Conservation (phyloP, 2,329 filamentous ascomycete genomes). For the Colletotrichum sojae region DNA sequence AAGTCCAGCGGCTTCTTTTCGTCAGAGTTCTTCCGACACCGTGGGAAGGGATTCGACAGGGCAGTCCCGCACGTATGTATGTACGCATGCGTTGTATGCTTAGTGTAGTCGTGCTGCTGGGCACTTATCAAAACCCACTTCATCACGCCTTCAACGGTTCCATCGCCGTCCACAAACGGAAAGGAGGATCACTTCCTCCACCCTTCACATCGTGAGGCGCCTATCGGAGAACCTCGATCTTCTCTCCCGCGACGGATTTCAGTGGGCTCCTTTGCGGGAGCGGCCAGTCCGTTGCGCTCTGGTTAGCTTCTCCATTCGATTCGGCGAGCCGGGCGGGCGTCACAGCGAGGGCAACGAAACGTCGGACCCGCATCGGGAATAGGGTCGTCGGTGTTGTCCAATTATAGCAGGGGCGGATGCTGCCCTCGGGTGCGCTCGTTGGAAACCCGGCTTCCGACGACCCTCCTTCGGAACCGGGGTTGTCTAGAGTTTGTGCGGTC, state of each 20-base stretch:
- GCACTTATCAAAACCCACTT: not conserved
- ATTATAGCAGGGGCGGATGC: not conserved
- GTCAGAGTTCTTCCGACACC: not conserved
- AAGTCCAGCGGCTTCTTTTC: no score
- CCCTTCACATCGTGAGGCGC: not conserved
- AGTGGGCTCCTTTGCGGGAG: not conserved
- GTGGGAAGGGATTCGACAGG: not conserved
- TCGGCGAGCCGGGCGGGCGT: conserved; percentile 13
- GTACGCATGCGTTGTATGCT: not conserved
- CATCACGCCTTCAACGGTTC: not conserved
- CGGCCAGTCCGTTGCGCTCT: not conserved
- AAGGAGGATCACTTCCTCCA: conserved; percentile 11
- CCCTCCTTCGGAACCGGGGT: conserved; percentile 17
- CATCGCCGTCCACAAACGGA: not conserved
- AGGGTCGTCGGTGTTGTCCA: conserved; percentile 9
- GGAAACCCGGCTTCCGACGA: conserved; percentile 22
- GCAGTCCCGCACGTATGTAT: no score
- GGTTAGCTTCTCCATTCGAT: conserved; percentile 8
- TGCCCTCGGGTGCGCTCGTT: not conserved
- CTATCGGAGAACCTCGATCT: not conserved
- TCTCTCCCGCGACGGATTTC: not conserved
- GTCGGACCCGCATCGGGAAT: conserved; percentile 34
- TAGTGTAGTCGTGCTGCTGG: conserved; percentile 3
- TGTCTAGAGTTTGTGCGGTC: not conserved
- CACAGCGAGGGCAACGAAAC: conserved; percentile 21